Percentiles rank a stretch among this genome's conserved stretches.
phyloP scores from a whole-genome alignment of 2,329 filamentous ascomycete genomes.

The Pseudocercospora musae region DNA sequence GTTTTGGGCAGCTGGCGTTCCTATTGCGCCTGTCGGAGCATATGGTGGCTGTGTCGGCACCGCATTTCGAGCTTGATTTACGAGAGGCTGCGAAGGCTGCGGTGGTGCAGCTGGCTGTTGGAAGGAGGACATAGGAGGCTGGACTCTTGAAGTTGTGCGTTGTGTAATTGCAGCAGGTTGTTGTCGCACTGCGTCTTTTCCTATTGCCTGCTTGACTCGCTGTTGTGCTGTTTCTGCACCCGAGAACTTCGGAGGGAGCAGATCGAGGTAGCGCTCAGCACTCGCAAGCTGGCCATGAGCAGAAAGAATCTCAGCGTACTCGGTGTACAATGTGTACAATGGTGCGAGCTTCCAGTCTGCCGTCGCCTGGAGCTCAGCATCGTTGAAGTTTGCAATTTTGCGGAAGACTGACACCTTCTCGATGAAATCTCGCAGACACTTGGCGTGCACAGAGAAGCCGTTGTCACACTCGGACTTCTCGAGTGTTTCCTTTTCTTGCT shows the following conservation, averaged over 20 bases:
- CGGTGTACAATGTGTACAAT: slow-evolving; percentile 91
- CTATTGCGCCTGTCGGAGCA: slow-evolving; percentile 33
- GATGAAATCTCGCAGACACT: slow-evolving; percentile 85
- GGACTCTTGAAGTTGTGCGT: slow-evolving; percentile 24
- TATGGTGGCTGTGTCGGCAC: slow-evolving; percentile 35
- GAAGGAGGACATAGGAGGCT: slow-evolving; percentile 23
- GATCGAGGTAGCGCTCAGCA: slow-evolving; percentile 86
- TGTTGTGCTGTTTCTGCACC: slow-evolving; percentile 83
- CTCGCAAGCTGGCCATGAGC: slow-evolving; percentile 81
- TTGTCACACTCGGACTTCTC: slow-evolving; percentile 62
- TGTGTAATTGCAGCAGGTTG: slow-evolving; percentile 36
- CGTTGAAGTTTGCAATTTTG: slow-evolving; percentile 85
- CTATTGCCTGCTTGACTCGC: slow-evolving; percentile 80
- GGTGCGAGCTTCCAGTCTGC: slow-evolving; percentile 84
- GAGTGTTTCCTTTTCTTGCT: slow-evolving; percentile 73
- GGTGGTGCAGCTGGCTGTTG: slow-evolving; percentile 41
- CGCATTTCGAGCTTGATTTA: slow-evolving; percentile 34
- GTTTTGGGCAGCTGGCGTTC: slow-evolving; percentile 37
- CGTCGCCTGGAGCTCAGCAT: slow-evolving; percentile 66
- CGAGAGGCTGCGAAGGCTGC: slow-evolving; percentile 30
- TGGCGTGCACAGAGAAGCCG: slow-evolving; percentile 87
- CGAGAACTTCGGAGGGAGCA: slow-evolving; percentile 78
- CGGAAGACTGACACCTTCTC: slow-evolving; percentile 98
- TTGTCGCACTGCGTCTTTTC: slow-evolving; percentile 38
- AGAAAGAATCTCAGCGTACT: slow-evolving; percentile 94